These are phyloP conservation scores for Pneumocystis carinii DNA, from an alignment of 1,139 yeast genomes.

Conservation along the genomic window DNA sequence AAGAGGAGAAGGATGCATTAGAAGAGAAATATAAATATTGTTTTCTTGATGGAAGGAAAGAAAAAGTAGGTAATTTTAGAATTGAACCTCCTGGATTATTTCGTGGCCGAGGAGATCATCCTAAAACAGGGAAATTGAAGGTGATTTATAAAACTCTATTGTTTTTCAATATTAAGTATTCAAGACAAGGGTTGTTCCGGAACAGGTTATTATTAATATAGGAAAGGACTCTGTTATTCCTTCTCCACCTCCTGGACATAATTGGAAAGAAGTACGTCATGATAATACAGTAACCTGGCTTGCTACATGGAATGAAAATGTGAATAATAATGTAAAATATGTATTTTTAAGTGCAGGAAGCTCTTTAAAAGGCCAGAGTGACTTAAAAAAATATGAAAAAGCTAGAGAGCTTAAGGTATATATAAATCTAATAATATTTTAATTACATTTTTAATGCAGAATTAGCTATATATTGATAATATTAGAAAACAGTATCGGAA, in stretches of 20 bases:
- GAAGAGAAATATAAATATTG: slow-evolving; percentile 80
- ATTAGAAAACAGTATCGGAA: slow-evolving; percentile 64
- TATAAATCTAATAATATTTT: not conserved
- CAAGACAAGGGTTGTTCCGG: slow-evolving; percentile 56
- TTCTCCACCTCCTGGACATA: slow-evolving; percentile 69
- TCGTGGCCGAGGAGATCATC: slow-evolving; percentile 94
- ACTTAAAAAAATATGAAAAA: slow-evolving; percentile 80
- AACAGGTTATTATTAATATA: slow-evolving; percentile 72
- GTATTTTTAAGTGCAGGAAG: slow-evolving; percentile 87
- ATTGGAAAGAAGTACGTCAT: slow-evolving; percentile 80
- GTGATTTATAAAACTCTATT: not conserved
- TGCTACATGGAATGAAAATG: slow-evolving; percentile 94
- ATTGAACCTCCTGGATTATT: slow-evolving; percentile 94
- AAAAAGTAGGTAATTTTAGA: slow-evolving; percentile 83
- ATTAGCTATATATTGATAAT: slow-evolving; percentile 31
- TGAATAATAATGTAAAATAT: slow-evolving; percentile 67
- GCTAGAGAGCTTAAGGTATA: slow-evolving; percentile 49
- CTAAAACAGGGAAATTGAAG: slow-evolving; percentile 71
- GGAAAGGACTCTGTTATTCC: slow-evolving; percentile 64
- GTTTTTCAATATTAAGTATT: slow-evolving; percentile 12
- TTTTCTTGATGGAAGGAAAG: slow-evolving; percentile 70
- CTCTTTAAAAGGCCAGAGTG: slow-evolving; percentile 80
- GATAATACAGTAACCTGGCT: slow-evolving; percentile 91
- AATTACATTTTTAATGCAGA: slow-evolving; percentile 33
- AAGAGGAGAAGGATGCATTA: slow-evolving; percentile 52